Percentiles rank a stretch among this genome's conserved stretches.
phyloP scores from a whole-genome alignment of 495 filamentous ascomycete species.

The Patellaria atrata region DNA sequence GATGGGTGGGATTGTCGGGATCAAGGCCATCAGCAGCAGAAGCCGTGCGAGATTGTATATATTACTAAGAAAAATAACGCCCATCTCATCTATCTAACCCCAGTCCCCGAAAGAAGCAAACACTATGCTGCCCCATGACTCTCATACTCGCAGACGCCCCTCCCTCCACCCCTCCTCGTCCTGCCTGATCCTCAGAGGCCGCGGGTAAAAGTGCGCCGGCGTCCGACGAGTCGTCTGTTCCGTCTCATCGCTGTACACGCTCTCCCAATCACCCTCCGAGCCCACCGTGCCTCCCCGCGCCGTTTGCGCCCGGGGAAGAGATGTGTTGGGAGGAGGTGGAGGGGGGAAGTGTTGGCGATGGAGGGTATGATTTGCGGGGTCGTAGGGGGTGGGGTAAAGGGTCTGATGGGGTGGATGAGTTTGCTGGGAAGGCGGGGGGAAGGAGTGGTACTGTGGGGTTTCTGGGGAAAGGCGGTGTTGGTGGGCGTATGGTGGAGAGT shows the following conservation, averaged over 20 bases:
- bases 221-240: constrained; percentile 5
- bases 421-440: background rate
- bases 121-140: constrained; percentile 2
- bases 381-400: constrained; percentile 1
- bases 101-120: too few species aligned
- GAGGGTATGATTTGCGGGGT: constrained; percentile 1
- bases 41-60: too few species aligned
- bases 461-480: too few species aligned
- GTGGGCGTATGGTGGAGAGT: too few species aligned
- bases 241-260: constrained; percentile 9
- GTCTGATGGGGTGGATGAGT: background rate
- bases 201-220: constrained; percentile 20
- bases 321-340: background rate
- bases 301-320: constrained; percentile 1
- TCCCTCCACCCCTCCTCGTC: constrained; percentile 1
- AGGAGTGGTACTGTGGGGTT: too few species aligned
- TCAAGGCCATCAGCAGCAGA: too few species aligned
- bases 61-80: too few species aligned
- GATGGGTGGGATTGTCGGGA: background rate
- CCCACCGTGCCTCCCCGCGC: constrained; percentile 11
- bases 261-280: too few species aligned
- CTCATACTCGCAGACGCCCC: constrained; percentile 1
- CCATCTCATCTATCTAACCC: too few species aligned
- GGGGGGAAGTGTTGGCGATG: constrained; percentile 2
- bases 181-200: constrained; percentile 3